These are phyloP conservation scores for Panicum virgatum DNA, from an alignment of 202 grass and related monocot species.

Conservation along the genomic window DNA sequence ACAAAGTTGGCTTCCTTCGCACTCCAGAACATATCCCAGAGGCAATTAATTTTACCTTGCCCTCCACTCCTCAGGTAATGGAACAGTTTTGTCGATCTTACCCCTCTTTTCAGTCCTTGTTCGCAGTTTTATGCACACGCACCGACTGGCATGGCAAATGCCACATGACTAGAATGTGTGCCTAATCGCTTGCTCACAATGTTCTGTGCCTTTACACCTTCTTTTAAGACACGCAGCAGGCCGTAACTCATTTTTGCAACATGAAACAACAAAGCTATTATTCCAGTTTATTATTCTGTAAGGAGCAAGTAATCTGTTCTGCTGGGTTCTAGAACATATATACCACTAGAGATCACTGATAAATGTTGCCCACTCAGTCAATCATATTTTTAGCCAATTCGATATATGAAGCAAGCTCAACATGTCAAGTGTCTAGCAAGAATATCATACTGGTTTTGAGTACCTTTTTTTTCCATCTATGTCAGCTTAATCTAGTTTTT, in stretches of 20 bases:
- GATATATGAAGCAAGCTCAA: neutral
- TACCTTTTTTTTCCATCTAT: neutral
- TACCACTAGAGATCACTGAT: neutral
- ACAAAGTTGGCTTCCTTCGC: slow-evolving; percentile 30
- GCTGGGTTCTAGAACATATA: neutral
- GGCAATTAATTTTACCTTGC: neutral
- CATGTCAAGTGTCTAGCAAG: neutral
- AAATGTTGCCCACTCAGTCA: neutral
- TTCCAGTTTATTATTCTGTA: slow-evolving; percentile 12
- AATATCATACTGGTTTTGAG: neutral
- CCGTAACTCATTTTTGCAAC: neutral
- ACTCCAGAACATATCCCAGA: slow-evolving; percentile 32
- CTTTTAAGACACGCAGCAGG: neutral
- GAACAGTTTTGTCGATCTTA: neutral
- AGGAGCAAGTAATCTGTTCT: neutral
- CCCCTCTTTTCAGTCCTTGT: neutral
- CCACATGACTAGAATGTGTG: neutral
- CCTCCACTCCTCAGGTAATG: slow-evolving; percentile 18
- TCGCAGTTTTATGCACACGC: neutral
- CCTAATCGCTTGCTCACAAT: neutral
- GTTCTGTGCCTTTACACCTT: neutral
- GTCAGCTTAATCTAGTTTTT: neutral
- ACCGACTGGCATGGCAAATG: neutral
- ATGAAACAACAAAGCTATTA: neutral
- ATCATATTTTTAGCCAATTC: neutral